A percentile compares a stretch with the other conserved stretches of the same genome.
Conservation (phyloP, 805 yeast species). For the Suhomyces tanzawaensis region DNA sequence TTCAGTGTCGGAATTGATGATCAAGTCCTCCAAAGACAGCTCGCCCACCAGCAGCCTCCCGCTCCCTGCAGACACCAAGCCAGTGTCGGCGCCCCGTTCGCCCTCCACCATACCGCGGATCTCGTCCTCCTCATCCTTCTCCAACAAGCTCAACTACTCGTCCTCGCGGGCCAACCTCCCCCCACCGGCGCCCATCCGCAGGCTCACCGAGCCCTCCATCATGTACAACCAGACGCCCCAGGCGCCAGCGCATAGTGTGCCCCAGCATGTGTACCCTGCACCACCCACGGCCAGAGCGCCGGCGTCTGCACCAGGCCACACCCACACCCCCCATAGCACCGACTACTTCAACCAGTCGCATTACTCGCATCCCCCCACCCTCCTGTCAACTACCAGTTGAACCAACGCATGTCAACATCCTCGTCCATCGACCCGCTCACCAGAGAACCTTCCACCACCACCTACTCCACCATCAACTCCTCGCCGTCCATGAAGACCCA, state of each 20-base stretch:
- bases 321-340: background rate
- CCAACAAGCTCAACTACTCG: constrained; percentile 2
- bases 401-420: constrained; percentile 7
- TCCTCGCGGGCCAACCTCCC: constrained; percentile 4
- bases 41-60: background rate
- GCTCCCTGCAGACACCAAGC: constrained; percentile 2
- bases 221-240: constrained; percentile 9
- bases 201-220: constrained; percentile 15
- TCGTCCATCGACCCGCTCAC: constrained; percentile 8
- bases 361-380: background rate
- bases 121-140: constrained; percentile 9
- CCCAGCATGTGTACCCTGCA: constrained; percentile 4
- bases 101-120: constrained; percentile 11
- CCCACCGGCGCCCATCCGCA: constrained; percentile 13
- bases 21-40: constrained; percentile 11
- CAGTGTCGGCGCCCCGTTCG: constrained; percentile 6
- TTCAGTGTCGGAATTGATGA: constrained; percentile 25
- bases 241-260: constrained; percentile 15
- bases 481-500: constrained; percentile 2
- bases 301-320: constrained; percentile 5
- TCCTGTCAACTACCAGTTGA: constrained; percentile 8
- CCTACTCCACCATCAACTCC: constrained; percentile 1
- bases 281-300: background rate
- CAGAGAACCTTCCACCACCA: constrained; percentile 1
- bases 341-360: constrained; percentile 7